Evolutionary conservation across 2,329 filamentous ascomycete genomes (phyloP).

Genomic region (Colletotrichum magnum): DNA sequence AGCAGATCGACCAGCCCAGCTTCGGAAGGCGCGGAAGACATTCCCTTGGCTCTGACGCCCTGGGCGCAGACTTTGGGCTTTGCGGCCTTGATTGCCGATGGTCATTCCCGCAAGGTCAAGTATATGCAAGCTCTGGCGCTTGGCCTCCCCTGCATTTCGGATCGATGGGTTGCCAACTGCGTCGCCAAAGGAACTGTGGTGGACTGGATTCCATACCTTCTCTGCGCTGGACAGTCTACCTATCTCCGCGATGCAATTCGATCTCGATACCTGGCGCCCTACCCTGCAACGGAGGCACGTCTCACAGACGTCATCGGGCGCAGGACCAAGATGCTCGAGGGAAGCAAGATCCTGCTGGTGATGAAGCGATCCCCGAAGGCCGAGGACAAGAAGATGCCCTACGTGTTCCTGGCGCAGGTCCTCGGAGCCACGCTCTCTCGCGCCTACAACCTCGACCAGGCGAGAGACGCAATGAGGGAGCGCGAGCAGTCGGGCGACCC

Average conservation of each 20-base stretch:
- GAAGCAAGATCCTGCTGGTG: constrained; percentile 79
- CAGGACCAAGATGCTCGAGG: constrained; percentile 75
- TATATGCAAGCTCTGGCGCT: constrained; percentile 96
- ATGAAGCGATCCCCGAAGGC: constrained; percentile 72
- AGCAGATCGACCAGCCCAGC: constrained; percentile 48
- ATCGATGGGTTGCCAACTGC: constrained; percentile 85
- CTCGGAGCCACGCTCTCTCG: constrained; percentile 80
- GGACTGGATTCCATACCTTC: constrained; percentile 84
- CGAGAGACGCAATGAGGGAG: constrained; percentile 69
- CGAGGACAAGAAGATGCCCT: constrained; percentile 76
- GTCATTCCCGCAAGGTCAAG: constrained; percentile 88
- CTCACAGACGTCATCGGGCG: constrained; percentile 70
- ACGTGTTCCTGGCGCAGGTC: constrained; percentile 84
- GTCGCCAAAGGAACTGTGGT: constrained; percentile 72
- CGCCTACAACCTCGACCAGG: constrained; percentile 76
- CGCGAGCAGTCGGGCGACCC: constrained; percentile 60
- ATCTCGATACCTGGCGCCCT: constrained; percentile 77
- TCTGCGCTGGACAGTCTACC: constrained; percentile 85
- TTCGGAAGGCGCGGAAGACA: constrained; percentile 48
- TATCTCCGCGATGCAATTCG: constrained; percentile 83
- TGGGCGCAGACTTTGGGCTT: constrained; percentile 76
- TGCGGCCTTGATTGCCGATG: constrained; percentile 87
- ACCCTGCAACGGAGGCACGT: constrained; percentile 68
- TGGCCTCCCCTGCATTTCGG: constrained; percentile 86
- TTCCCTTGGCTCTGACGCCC: constrained; percentile 66